A percentile compares a stretch with the other conserved stretches of the same genome.
Conservation (phyloP, 1,284 basidiomycete species). For the Cystobasidiaceae sp. region DNA sequence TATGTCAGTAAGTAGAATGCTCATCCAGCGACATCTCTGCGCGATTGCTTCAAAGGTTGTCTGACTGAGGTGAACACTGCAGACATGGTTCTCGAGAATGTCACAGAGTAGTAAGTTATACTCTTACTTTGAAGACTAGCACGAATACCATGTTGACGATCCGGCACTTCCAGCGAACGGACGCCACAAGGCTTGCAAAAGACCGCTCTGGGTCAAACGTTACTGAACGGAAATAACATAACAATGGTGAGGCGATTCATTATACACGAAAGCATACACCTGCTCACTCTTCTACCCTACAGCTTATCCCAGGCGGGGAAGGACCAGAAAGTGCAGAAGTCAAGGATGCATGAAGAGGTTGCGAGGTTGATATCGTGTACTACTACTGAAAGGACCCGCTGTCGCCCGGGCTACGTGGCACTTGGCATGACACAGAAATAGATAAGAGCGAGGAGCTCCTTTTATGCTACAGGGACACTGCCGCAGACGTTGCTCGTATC, state of each 20-base stretch:
- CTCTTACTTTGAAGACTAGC: background rate
- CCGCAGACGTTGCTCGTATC: no score
- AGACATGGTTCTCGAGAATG: slow-evolving; percentile 94
- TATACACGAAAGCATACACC: background rate
- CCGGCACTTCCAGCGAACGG: slow-evolving; percentile 61
- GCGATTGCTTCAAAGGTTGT: background rate
- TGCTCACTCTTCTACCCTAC: background rate
- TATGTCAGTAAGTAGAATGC: slow-evolving; percentile 83
- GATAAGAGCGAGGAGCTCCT: no score
- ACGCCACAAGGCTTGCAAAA: slow-evolving; percentile 75
- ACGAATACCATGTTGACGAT: background rate
- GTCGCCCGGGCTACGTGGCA: no score
- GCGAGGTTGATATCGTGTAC: no score
- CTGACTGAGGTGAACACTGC: background rate
- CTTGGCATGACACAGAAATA: no score
- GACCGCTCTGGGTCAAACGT: slow-evolving; percentile 79
- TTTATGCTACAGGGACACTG: no score
- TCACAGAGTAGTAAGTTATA: slow-evolving; percentile 79
- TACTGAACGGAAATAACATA: slow-evolving; percentile 96
- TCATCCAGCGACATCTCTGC: background rate
- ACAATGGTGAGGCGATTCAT: slow-evolving; percentile 65
- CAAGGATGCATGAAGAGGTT: slow-evolving; percentile 3
- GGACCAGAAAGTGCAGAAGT: slow-evolving; percentile 25
- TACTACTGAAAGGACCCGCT: no score
- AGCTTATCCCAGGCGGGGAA: slow-evolving; percentile 31